Percentiles rank a stretch among this genome's conserved stretches.
These are phyloP conservation scores for Helicostylum pulchrum DNA, from an alignment of 192 early-diverging fungal species.

Conservation along the genomic window DNA sequence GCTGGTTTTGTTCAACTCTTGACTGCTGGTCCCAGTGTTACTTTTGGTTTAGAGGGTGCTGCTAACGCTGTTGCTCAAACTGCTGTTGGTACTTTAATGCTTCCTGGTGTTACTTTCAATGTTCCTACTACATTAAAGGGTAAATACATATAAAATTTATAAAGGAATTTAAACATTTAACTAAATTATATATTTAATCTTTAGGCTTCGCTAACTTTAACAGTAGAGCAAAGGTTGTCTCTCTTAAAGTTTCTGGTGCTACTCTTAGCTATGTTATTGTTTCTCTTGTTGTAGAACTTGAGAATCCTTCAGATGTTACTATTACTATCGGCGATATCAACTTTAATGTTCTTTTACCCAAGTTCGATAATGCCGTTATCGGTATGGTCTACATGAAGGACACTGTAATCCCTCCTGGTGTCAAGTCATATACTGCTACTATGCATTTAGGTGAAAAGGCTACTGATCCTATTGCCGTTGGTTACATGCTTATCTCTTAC, in stretches of 20 bases:
- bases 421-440: constrained; percentile 36
- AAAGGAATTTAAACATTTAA: background rate
- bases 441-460: constrained; percentile 38
- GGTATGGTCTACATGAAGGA: constrained; percentile 44
- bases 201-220: constrained; percentile 33
- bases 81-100: constrained; percentile 36
- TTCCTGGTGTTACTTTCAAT: constrained; percentile 38
- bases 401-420: constrained; percentile 47
- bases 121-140: constrained; percentile 38
- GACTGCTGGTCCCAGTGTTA: constrained; percentile 16
- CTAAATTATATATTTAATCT: background rate
- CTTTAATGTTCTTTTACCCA: constrained; percentile 39
- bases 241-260: background rate
- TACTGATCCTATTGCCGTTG: constrained; percentile 27
- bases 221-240: constrained; percentile 13
- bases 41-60: constrained; percentile 31
- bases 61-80: constrained; percentile 30
- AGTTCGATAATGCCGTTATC: constrained; percentile 19
- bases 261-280: constrained; percentile 6
- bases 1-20: constrained; percentile 26
- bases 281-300: background rate
- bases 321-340: constrained; percentile 47
- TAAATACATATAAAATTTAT: constrained; percentile 11
- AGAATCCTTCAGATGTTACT: constrained; percentile 50
- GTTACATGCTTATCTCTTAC: constrained; percentile 39